Evolutionary conservation across 805 yeast genomes (phyloP), one percentile per base, ranked within the genome.

Genomic region (Nakazawaea sp.): DNA sequence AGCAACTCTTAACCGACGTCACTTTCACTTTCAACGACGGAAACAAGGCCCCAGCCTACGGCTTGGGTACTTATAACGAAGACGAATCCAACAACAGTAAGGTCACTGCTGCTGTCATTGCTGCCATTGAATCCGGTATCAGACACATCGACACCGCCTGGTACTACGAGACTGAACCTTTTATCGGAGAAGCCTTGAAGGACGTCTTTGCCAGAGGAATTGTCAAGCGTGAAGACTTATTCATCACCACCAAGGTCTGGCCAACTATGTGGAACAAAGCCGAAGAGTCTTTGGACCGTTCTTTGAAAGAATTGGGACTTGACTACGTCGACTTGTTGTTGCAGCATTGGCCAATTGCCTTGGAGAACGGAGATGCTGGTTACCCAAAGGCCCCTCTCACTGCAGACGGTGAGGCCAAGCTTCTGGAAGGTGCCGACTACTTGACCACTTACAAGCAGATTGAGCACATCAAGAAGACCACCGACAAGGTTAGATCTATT

Each of bases 41-140:
- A 19, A 55, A 60, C 31, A 51, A 48, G 23, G 72, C 82, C 40
- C 90, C 90, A 4, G 79, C 79, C 2, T 53, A 81, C 26, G 89
- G 85, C 0, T 62, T 82, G 27, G 90, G 92, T 12, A 75, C 79
- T 23, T 33, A 31, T 20, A 38, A 38, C 17, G 38, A 33, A 18
- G 42, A 61, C 65, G 13, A 58, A 56, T 3, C 55, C 61, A 16
- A 52, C 15, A 59, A 61, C 15, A 68, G 68, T 16, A 61, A 58
- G 17, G 67, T 69, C 19, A 62, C 62, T 31, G 61, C 58, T 19
- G 72, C 77, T 23, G 78, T 79, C 8, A 66, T 64, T 45, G 64
- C 69, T 25, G 88, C 87, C 4, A 61, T 79, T 24, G 66, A 61
- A 51, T 70, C 73, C 0, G 72, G 72, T 23, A 1, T 70, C 63